Evolutionary conservation across 257 asterid genomes (phyloP), one percentile per base, ranked within the genome.

Genomic region (Fraxinus pennsylvanica): DNA sequence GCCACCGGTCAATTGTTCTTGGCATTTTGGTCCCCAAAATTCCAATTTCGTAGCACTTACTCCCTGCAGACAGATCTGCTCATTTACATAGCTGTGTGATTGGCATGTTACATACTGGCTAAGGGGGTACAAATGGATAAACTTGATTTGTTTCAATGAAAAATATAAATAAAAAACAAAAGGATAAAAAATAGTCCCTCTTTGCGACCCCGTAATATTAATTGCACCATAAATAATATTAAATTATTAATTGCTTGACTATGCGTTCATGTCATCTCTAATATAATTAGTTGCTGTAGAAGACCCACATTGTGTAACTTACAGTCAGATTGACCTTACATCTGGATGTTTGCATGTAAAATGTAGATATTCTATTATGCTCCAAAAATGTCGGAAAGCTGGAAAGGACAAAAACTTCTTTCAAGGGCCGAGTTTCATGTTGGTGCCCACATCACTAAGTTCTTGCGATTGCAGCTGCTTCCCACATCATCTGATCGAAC

Each of bases 361-460:
- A 68, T 73, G 68, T 81, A 94, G 98, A 86, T 95, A 79, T 93
- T 95, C 85, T 95, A 92, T 82, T 95, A 95, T 73, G 96, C 99
- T 70, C 99, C 98, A 52, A 95, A 95, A 86, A 79, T 89, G 84
- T 86, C 92, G 8, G 97, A 95, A 78, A 95, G 99, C 87, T 95
- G 99, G 99, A 95, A 90, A 86, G 99, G 99, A 36, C 97, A 93
- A 91, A 95, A 95, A 74, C 98, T 95, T 80, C 89, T 93, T 19
- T 89, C 97, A 4, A 90, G 97, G 85, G 98, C 99, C 2, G 99
- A 95, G 90, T 95, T 95, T 85, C 98, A 93, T 73, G 89, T 95
- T 52, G 99, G 98, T 35, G 90, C 98, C 74, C 96, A 91, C 32
- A 86, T 93, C 84, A 93, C 98, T 72, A 95, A 95, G 84, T 95